Evolutionary conservation across 2,329 filamentous ascomycete genomes (phyloP).

Genomic region (Beauveria medogensis): DNA sequence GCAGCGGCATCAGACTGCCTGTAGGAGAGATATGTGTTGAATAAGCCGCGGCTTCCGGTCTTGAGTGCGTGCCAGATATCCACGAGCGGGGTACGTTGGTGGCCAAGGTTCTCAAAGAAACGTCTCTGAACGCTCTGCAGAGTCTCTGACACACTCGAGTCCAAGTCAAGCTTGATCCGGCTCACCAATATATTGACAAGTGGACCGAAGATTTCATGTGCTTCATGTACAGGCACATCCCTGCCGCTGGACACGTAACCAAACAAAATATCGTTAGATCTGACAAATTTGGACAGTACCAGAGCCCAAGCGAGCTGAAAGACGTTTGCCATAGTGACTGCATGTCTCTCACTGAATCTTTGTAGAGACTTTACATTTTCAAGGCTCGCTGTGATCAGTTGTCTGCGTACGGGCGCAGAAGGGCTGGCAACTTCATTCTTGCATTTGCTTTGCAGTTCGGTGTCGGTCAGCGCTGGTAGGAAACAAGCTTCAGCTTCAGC

Average conservation of each 20-base stretch:
- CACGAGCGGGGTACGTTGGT: neutral
- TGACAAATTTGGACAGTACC: conserved; percentile 9
- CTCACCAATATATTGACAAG: neutral
- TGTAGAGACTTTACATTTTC: neutral
- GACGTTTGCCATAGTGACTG: conserved; percentile 11
- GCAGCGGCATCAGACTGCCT: neutral
- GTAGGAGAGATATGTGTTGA: neutral
- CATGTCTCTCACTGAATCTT: neutral
- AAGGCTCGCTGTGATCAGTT: neutral
- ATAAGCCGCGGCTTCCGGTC: neutral
- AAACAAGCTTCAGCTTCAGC: neutral
- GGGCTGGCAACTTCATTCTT: neutral
- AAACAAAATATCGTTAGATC: conserved; percentile 11
- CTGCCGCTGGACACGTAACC: conserved; percentile 13
- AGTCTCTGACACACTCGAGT: neutral
- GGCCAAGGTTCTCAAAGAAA: neutral
- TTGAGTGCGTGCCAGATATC: neutral
- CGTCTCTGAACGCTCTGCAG: neutral
- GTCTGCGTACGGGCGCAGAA: neutral
- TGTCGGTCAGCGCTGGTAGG: neutral
- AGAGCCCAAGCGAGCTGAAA: conserved; percentile 16
- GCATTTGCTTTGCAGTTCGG: neutral
- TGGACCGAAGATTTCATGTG: neutral
- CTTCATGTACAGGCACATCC: conserved; percentile 12
- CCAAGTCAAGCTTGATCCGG: neutral